A percentile compares a stretch with the other conserved stretches of the same genome.
phyloP scores from a whole-genome alignment of 75 land plant species.

The Cunninghamia lanceolata region DNA sequence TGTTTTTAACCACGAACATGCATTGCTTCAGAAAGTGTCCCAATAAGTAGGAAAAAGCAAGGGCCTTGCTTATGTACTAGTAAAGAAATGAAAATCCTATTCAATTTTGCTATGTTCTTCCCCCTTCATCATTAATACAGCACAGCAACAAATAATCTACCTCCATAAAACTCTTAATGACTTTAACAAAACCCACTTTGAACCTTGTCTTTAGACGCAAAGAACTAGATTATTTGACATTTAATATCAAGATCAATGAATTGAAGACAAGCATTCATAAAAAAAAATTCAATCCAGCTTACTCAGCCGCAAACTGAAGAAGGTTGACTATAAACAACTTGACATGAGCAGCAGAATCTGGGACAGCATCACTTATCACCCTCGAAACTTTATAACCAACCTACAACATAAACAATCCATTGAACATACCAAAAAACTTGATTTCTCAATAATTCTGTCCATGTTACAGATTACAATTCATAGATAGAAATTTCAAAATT shows the following conservation, averaged over 20 bases:
- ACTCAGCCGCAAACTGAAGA: constrained; percentile 67
- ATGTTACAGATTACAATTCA: neutral
- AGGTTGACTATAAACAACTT: constrained; percentile 52
- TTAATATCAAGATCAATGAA: neutral
- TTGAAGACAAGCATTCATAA: neutral
- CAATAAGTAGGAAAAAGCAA: neutral
- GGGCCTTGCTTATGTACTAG: neutral
- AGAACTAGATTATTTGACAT: neutral
- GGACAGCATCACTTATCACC: constrained; percentile 69
- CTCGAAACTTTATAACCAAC: constrained; percentile 39
- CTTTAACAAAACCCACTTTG: neutral
- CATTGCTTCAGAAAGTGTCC: neutral
- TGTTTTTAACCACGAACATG: neutral
- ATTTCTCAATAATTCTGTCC: neutral
- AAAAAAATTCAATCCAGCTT: constrained; percentile 19
- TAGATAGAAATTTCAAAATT: neutral
- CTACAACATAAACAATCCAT: constrained; percentile 26
- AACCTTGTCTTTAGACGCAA: neutral
- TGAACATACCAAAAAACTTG: neutral
- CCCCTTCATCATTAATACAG: neutral
- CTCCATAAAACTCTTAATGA: neutral
- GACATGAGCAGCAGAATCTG: constrained; percentile 35
- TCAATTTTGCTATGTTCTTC: neutral
- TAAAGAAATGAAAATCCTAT: neutral
- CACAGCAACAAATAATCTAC: neutral